Evolutionary conservation across 805 yeast species (phyloP).

Genomic region (Spathaspora sp.): DNA sequence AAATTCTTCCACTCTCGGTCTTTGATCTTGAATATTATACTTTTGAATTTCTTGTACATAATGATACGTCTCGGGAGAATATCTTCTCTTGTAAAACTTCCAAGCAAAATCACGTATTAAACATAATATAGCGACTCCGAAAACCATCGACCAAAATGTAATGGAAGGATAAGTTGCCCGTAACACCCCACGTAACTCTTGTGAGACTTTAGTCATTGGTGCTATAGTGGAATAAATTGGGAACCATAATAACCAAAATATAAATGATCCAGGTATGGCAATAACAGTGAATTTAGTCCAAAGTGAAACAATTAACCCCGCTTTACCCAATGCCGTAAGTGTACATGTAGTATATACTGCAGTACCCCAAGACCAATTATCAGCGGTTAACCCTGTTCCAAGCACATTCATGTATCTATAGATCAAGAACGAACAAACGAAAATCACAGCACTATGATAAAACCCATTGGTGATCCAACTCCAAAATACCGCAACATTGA

Average conservation of each 20-base stretch:
- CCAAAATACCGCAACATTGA: conserved; percentile 92
- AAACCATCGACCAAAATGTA: conserved; percentile 77
- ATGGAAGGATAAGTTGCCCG: conserved; percentile 71
- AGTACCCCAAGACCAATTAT: conserved; percentile 95
- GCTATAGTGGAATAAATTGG: conserved; percentile 86
- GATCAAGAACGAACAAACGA: conserved; percentile 65
- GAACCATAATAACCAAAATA: conserved; percentile 79
- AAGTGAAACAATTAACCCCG: conserved; percentile 83
- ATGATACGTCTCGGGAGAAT: conserved; percentile 89
- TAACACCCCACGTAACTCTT: conserved; percentile 79
- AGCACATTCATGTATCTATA: conserved; percentile 66
- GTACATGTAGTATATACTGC: conserved; percentile 84
- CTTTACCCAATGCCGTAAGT: conserved; percentile 88
- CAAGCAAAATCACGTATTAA: conserved; percentile 84
- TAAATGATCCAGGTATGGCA: conserved; percentile 93
- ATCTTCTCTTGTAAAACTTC: conserved; percentile 92
- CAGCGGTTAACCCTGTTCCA: conserved; percentile 65
- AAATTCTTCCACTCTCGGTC: conserved; percentile 96
- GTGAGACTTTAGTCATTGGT: conserved; percentile 77
- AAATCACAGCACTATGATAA: conserved; percentile 85
- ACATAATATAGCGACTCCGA: conserved; percentile 76
- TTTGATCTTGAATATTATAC: conserved; percentile 85
- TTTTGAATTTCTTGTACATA: conserved; percentile 96
- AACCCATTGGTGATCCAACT: conserved; percentile 96
- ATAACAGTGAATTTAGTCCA: conserved; percentile 93